Evolutionary conservation across 2,329 filamentous ascomycete genomes (phyloP).

Genomic region (Aspergillus novofumigatus): DNA sequence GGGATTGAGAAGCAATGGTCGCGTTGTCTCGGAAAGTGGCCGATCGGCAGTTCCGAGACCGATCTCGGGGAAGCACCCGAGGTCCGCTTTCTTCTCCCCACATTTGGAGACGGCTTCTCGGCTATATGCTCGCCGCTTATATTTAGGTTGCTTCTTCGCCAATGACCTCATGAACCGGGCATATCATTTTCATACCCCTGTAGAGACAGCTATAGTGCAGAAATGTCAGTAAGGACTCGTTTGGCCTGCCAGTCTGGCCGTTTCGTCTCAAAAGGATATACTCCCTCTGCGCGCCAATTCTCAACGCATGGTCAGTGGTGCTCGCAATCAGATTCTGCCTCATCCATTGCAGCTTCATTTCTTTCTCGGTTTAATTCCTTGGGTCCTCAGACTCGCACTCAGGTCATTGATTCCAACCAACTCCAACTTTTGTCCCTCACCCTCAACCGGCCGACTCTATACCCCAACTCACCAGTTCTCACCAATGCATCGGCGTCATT

Average conservation of each 20-base stretch:
- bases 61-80: neutral
- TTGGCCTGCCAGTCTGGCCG: neutral
- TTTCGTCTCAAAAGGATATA: neutral
- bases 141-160: neutral
- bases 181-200: neutral
- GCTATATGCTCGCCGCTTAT: neutral
- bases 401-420: slow-evolving; percentile 60
- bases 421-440: slow-evolving; percentile 59
- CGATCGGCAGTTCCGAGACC: neutral
- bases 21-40: neutral
- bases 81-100: neutral
- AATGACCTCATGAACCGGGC: neutral
- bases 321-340: slow-evolving; percentile 22
- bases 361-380: slow-evolving; percentile 40
- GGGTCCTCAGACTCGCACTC: slow-evolving; percentile 43
- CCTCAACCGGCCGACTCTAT: slow-evolving; percentile 48
- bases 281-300: slow-evolving; percentile 5
- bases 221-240: neutral
- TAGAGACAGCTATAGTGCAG: neutral
- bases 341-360: slow-evolving; percentile 38
- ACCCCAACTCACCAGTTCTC: slow-evolving; percentile 36
- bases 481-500: slow-evolving; percentile 35
- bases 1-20: neutral
- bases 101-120: neutral
- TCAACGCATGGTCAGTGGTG: slow-evolving; percentile 7